A percentile compares a stretch with the other conserved stretches of the same genome.
Evolutionary conservation across 495 filamentous ascomycete species (phyloP).

Genomic region (Pyronema omphalodes): DNA sequence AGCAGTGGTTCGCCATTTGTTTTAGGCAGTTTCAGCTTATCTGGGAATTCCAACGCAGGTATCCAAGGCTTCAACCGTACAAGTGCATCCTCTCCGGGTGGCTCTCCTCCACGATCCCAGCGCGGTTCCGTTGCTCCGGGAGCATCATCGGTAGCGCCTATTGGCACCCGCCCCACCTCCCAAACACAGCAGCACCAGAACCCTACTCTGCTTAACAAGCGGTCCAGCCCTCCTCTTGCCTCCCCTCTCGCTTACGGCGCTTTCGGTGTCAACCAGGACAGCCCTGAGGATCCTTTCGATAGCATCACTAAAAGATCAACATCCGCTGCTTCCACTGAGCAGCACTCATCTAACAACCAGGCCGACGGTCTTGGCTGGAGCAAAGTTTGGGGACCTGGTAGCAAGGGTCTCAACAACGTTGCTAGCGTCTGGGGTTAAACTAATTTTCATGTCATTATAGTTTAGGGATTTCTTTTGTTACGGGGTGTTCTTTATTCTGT

Average conservation of each 20-base stretch:
- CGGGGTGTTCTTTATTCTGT: constrained; percentile 22
- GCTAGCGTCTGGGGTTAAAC: constrained; percentile 23
- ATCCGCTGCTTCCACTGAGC: constrained; percentile 44
- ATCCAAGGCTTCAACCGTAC: constrained; percentile 58
- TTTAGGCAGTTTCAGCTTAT: constrained; percentile 44
- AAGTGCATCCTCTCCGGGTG: constrained; percentile 75
- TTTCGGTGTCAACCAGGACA: constrained; percentile 21
- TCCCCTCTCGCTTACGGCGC: constrained; percentile 76
- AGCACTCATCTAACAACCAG: constrained; percentile 25
- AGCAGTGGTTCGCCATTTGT: constrained; percentile 76
- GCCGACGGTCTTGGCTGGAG: constrained; percentile 23
- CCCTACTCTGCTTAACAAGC: constrained; percentile 51
- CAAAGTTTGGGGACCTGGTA: constrained; percentile 33
- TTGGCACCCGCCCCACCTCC: constrained; percentile 61
- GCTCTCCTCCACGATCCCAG: constrained; percentile 54
- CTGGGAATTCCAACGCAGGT: constrained; percentile 38
- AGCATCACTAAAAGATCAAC: constrained; percentile 33
- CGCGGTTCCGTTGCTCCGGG: constrained; percentile 33
- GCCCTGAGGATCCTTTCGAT: constrained; percentile 32
- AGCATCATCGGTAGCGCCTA: constrained; percentile 63
- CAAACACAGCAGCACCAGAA: constrained; percentile 34
- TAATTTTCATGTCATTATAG: constrained; percentile 11
- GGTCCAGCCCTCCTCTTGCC: constrained; percentile 73
- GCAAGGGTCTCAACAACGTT: constrained; percentile 29
- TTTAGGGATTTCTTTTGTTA: constrained; percentile 24